Percentiles rank a stretch among this genome's conserved stretches.
phyloP scores from a whole-genome alignment of 139 green algal genomes.

The Chlamydomonas applanata region DNA sequence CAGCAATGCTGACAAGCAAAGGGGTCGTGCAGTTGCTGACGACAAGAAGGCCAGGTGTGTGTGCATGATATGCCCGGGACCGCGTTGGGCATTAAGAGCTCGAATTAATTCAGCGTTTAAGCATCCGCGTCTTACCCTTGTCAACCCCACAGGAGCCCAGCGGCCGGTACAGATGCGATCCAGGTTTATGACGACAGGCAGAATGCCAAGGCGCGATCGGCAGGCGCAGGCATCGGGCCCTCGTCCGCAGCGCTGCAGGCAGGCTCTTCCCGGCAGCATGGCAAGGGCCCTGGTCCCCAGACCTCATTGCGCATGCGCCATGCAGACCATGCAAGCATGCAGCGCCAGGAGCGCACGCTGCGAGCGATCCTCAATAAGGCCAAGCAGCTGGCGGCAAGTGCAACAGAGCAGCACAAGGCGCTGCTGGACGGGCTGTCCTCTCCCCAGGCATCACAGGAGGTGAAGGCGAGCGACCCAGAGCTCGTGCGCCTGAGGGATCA shows the following conservation, averaged over 20 bases:
- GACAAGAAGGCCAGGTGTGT: too few relatives aligned
- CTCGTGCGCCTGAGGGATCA: not conserved
- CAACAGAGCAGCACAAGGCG: not conserved
- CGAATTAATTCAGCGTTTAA: too few relatives aligned
- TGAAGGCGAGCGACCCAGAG: not conserved
- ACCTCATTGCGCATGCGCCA: not conserved
- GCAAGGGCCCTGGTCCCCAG: not conserved
- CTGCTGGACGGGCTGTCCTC: not conserved
- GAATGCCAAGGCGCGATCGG: too few relatives aligned
- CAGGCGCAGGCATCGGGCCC: too few relatives aligned
- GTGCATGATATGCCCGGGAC: not conserved
- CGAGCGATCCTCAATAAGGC: conserved; percentile 14
- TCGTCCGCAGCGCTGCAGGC: too few relatives aligned
- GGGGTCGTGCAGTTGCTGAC: too few relatives aligned
- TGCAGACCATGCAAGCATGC: conserved; percentile 5
- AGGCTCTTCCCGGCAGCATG: too few relatives aligned
- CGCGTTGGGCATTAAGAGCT: not conserved
- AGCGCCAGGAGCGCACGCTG: conserved; percentile 14
- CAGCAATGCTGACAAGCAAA: too few relatives aligned
- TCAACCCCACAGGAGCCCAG: too few relatives aligned
- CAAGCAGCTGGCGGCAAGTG: not conserved
- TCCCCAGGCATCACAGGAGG: not conserved
- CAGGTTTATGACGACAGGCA: too few relatives aligned
- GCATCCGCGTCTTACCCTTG: too few relatives aligned
- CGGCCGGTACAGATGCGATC: too few relatives aligned